Conservation (phyloP, 1,284 basidiomycete species). For the Trichosporon sp. region DNA sequence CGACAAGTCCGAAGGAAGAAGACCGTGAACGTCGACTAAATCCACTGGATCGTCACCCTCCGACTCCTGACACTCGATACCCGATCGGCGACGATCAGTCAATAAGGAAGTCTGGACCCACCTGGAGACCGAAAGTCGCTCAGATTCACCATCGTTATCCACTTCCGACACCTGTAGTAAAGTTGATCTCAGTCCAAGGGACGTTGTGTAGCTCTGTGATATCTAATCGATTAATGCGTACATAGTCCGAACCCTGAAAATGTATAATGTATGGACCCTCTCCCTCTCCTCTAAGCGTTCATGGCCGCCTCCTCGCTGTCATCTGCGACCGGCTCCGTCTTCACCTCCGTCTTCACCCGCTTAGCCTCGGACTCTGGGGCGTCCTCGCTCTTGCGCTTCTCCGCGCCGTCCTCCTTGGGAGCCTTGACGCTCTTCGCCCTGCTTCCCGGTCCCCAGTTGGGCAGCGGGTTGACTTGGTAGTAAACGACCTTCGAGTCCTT, state of each 20-base stretch:
- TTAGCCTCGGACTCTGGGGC: constrained; percentile 3
- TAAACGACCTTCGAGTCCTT: constrained; percentile 63
- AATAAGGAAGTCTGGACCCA: no score
- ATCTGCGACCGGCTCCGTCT: no score
- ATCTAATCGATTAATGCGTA: neutral
- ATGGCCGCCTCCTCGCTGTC: constrained; percentile 19
- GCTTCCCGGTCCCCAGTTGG: constrained; percentile 80
- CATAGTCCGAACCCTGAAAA: neutral
- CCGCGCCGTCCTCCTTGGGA: constrained; percentile 4
- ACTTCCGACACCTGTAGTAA: no score
- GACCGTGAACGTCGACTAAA: no score
- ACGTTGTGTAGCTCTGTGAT: neutral
- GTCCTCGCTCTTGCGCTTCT: constrained; percentile 16
- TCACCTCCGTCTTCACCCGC: constrained; percentile 9
- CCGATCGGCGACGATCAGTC: no score
- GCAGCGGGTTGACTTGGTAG: constrained; percentile 85
- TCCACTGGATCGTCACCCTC: no score
- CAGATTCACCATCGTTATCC: no score
- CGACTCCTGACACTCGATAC: no score
- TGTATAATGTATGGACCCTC: neutral
- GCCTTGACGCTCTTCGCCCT: constrained; percentile 23
- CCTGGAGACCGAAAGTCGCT: no score
- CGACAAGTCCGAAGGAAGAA: no score
- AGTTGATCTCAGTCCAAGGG: neutral
- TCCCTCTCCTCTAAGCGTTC: constrained; percentile 12